A percentile compares a stretch with the other conserved stretches of the same genome.
Conservation (phyloP, 257 asterid genomes). For the Paulownia fortunei region DNA sequence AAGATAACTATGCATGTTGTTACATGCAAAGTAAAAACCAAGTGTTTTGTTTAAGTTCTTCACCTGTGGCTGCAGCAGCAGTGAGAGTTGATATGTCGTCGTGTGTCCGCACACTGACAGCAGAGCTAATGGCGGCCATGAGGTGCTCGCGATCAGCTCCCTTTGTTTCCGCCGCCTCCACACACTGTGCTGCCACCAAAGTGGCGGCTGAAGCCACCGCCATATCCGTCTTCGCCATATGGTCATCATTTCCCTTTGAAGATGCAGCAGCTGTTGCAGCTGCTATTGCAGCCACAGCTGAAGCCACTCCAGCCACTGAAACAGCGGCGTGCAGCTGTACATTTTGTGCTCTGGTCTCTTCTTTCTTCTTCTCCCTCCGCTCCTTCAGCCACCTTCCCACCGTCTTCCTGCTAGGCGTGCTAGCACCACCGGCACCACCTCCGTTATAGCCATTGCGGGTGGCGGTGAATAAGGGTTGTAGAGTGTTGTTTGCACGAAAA, state of each 20-base stretch:
- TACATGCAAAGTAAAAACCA: too few relatives aligned
- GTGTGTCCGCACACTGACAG: constrained; percentile 82
- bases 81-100: constrained; percentile 97
- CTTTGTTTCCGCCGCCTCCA: constrained; percentile 93
- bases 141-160: constrained; percentile 98
- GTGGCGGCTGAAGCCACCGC: constrained; percentile 99
- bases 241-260: constrained; percentile 68
- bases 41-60: not conserved
- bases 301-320: constrained; percentile 93
- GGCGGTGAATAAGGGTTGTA: constrained; percentile 86
- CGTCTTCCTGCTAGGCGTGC: constrained; percentile 87
- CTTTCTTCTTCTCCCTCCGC: constrained; percentile 91
- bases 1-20: too few relatives aligned
- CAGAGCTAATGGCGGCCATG: constrained; percentile 89
- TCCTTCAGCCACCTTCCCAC: constrained; percentile 98
- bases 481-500: constrained; percentile 82
- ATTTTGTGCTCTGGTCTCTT: constrained; percentile 82
- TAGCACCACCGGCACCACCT: constrained; percentile 51
- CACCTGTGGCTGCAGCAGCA: constrained; percentile 98
- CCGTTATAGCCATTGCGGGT: constrained; percentile 56
- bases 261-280: constrained; percentile 92
- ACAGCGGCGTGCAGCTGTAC: constrained; percentile 94
- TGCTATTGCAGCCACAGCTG: constrained; percentile 93
- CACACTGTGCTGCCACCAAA: constrained; percentile 94
- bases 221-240: constrained; percentile 78